Conservation (phyloP, 768 basidiomycete genomes). For the Lyophyllum decastes region DNA sequence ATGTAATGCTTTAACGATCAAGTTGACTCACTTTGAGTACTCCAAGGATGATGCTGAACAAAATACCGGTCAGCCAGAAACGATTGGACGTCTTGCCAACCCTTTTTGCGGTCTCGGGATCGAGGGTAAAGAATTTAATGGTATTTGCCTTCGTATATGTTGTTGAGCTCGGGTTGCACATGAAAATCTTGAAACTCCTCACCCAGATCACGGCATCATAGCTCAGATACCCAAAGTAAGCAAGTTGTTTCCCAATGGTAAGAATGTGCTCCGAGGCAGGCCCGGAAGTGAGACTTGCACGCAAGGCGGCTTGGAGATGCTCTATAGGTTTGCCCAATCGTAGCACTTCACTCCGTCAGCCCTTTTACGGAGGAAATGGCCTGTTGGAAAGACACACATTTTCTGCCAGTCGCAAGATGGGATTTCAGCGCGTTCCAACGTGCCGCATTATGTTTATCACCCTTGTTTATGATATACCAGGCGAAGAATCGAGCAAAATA, state of each 20-base stretch:
- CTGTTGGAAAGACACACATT: slow-evolving; percentile 53
- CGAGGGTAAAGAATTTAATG: slow-evolving; percentile 63
- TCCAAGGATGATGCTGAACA: slow-evolving; percentile 74
- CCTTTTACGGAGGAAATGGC: not conserved
- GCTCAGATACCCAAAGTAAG: slow-evolving; percentile 85
- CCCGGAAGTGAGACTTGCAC: slow-evolving; percentile 56
- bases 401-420: slow-evolving; percentile 83
- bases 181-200: slow-evolving; percentile 22
- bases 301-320: slow-evolving; percentile 87
- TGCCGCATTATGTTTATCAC: slow-evolving; percentile 68
- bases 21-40: slow-evolving; percentile 57
- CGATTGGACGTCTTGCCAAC: slow-evolving; percentile 70
- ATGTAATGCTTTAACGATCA: not conserved
- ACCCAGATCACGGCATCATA: slow-evolving; percentile 90
- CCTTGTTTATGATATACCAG: slow-evolving; percentile 74
- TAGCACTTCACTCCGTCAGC: slow-evolving; percentile 59
- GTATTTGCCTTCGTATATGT: slow-evolving; percentile 52
- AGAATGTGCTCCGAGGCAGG: slow-evolving; percentile 73
- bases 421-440: slow-evolving; percentile 85
- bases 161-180: not conserved
- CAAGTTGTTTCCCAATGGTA: slow-evolving; percentile 80
- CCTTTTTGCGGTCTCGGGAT: slow-evolving; percentile 59
- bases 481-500: slow-evolving; percentile 89
- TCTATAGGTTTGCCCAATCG: slow-evolving; percentile 93
- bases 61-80: slow-evolving; percentile 88